Conservation (phyloP, 176 grass and related monocot genomes). For the Phragmites australis region DNA sequence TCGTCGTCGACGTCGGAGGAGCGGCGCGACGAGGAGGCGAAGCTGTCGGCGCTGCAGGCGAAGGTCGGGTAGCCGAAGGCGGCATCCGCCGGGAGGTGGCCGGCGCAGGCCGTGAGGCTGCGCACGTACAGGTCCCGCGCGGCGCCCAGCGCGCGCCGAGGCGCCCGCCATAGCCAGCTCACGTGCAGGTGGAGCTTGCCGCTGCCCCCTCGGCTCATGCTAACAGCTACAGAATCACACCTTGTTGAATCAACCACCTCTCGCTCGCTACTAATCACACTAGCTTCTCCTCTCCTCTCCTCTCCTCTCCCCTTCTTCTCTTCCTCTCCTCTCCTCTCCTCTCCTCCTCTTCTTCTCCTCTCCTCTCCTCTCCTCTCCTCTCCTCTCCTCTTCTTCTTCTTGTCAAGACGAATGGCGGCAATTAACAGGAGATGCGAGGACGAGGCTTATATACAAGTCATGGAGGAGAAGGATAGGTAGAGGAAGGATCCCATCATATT, state of each 20-base stretch:
- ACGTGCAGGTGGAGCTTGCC: not conserved
- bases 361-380: no score
- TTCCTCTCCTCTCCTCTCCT: no score
- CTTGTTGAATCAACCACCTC: not conserved
- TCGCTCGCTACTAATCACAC: not conserved
- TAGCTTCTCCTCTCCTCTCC: not conserved
- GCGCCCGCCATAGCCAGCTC: slow-evolving; percentile 49
- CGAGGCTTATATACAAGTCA: not conserved
- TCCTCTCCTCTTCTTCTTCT: not conserved
- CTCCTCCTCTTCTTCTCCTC: no score
- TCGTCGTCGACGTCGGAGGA: slow-evolving; percentile 44
- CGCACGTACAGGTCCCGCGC: slow-evolving; percentile 69
- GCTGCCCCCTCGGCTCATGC: slow-evolving; percentile 30
- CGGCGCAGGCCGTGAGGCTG: slow-evolving; percentile 56
- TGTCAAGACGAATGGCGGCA: not conserved
- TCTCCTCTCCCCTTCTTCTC: not conserved
- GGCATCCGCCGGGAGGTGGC: slow-evolving; percentile 35
- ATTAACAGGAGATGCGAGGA: not conserved
- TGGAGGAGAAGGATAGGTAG: not conserved
- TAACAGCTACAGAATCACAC: not conserved
- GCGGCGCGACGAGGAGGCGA: slow-evolving; percentile 34
- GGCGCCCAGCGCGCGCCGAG: slow-evolving; percentile 42
- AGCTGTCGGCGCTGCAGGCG: not conserved
- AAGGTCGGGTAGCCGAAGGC: slow-evolving; percentile 46
- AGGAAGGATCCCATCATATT: not conserved